Base-by-base conservation (phyloP, 73 alveolate genomes). In the Effrenium voratum region DNA sequence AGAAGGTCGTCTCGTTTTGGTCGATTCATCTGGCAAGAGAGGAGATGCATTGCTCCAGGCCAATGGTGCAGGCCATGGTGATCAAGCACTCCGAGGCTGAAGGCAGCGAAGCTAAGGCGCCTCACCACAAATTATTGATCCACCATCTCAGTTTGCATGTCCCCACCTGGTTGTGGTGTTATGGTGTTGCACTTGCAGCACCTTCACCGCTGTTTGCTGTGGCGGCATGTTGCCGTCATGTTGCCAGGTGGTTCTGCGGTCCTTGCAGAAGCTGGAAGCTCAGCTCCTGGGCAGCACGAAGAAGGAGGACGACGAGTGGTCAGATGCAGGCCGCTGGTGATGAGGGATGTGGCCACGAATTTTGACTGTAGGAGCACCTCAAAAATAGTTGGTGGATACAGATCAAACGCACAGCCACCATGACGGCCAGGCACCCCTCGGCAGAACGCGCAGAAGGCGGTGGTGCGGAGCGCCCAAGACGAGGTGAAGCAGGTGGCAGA, bases 301-400 rank as follows among this genome's bases (percentile, higher is more conserved):
- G 55, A 57, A 41, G 93, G 93, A 85, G 22, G 93, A 85, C 45
- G 93, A 85, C 81, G 93, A 85, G 80, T 85, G 93, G 93, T 85
- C 93, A 28, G 93, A 85, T 50, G n/a, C n/a, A n/a, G n/a, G n/a
- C n/a, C n/a, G 46, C 57, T 3, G 93, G 93, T 60, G 46, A 68
- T 49, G 47, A 26, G 81, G 47, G 2, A 6, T 16, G 44, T 10
- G 15, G 2, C 47, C 5, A 5, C 15, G 47, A 32, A 5, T 34
- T 70, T 15, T 70, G 47, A 22, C 15, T 70, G 4, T 15, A 5
- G 5, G 47, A 34, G 26, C 47, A 34, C 24, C 30, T 60, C 6
- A 60, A 5, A 6, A 6, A 60, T 10, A 3, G 40, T 22, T 22
- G 30, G 38, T 13, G 40, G 30, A 6, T 4, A 6, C 19, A 6